Evolutionary conservation across 2,329 filamentous ascomycete species (phyloP), one percentile per base, ranked within the genome.

Genomic region (Sporothrix dimorphospora): DNA sequence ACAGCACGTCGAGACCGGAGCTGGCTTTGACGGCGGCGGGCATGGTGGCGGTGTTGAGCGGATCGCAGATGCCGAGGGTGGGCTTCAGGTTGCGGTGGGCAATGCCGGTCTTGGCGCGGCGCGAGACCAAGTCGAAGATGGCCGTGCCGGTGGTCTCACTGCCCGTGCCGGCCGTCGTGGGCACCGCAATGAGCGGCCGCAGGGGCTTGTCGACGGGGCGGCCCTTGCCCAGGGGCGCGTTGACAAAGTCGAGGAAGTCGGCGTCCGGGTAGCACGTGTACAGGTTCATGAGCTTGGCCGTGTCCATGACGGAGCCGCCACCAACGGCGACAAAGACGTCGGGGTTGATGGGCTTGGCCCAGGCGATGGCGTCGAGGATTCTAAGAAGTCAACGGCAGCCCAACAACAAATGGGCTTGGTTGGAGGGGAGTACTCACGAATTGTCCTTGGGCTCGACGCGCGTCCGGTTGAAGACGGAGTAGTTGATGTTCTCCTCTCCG

Each of bases 261-360:
- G 95, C 95, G 8, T 98, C 92, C 0, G 94, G 94, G 79, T 94
- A 98, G 74, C 89, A 91, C 0, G 91, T 92, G 83, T 98, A 98
- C 0, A 99, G 87, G 79, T 99, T 99, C 94, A 99, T 98, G 72
- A 99, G 87, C 82, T 99, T 99, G 71, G 96, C 95, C 0, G 96
- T 99, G 82, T 99, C 96, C 76, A 99, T 99, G 76, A 98, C 96
- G 51, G 94, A 97, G 49, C 96, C 96, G 76, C 94, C 88, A 38
- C 92, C 96, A 19, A 99, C 96, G 27, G 96, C 96, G 19, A 99
- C 86, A 80, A 97, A 98, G 2, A 93, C 94, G 81, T 98, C 96
- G 0, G 94, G 92, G 38, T 87, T 82, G 79, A 94, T 93, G 0
- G 91, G 90, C 77, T 94, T 95, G 21, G 90, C 90, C 83, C 94